Conservation (phyloP, 1,139 yeast genomes). For the Taphrina wiesneri region DNA sequence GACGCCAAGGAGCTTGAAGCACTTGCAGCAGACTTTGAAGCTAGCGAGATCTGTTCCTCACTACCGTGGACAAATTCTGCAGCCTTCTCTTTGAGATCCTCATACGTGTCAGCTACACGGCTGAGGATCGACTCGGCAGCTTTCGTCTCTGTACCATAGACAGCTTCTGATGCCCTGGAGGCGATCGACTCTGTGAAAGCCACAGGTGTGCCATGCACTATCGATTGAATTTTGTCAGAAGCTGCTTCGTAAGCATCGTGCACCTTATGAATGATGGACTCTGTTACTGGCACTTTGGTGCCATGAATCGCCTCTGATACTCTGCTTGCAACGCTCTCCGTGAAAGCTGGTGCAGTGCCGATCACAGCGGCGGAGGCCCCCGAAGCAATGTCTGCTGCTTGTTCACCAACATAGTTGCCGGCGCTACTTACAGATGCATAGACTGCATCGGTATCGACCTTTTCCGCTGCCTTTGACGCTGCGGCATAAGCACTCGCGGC, state of each 20-base stretch:
- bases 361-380: conserved; percentile 23
- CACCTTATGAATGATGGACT: conserved; percentile 4
- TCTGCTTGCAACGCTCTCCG: conserved; percentile 19
- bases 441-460: conserved; percentile 18
- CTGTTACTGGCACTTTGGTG: conserved; percentile 4
- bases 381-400: conserved; percentile 12
- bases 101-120: conserved; percentile 1
- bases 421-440: not conserved
- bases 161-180: conserved; percentile 18
- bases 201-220: conserved; percentile 26
- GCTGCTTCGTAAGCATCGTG: conserved; percentile 11
- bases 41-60: conserved; percentile 9
- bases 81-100: conserved; percentile 8
- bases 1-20: conserved; percentile 28
- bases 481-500: conserved; percentile 28
- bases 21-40: conserved; percentile 28
- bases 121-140: conserved; percentile 11
- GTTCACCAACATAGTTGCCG: conserved; percentile 6
- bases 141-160: conserved; percentile 20
- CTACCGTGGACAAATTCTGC: conserved; percentile 11
- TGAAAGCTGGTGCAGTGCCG: conserved; percentile 20
- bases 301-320: conserved; percentile 27
- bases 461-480: not conserved
- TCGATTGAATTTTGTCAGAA: conserved; percentile 1
- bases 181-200: conserved; percentile 24